Evolutionary conservation across 495 filamentous ascomycete species (phyloP).

Genomic region (Coniosporium apollinis): DNA sequence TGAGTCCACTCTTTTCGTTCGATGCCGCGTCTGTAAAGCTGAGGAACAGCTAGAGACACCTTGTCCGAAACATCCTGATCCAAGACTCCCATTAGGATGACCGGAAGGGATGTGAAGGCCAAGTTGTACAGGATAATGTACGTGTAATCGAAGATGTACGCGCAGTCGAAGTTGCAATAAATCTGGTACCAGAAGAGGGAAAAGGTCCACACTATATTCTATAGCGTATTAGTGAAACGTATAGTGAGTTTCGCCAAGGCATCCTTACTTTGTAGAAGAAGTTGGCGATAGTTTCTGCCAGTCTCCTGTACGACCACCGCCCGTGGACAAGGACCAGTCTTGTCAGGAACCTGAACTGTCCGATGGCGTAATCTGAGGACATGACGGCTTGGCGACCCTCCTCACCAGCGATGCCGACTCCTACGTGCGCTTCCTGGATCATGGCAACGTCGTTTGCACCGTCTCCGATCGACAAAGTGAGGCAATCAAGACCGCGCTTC

Average conservation of each 20-base stretch:
- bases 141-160: constrained; percentile 93
- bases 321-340: constrained; percentile 89
- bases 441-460: constrained; percentile 99
- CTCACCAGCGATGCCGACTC: constrained; percentile 93
- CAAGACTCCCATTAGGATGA: constrained; percentile 91
- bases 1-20: constrained; percentile 96
- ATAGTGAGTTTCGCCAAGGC: neutral
- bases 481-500: constrained; percentile 83
- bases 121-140: constrained; percentile 95
- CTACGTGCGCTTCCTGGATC: constrained; percentile 98
- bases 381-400: constrained; percentile 96
- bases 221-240: constrained; percentile 8
- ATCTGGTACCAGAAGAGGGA: constrained; percentile 96
- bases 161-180: constrained; percentile 86
- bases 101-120: constrained; percentile 88
- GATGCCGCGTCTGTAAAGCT: constrained; percentile 90
- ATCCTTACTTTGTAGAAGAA: constrained; percentile 88
- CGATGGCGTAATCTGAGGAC: constrained; percentile 97
- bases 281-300: constrained; percentile 90
- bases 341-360: constrained; percentile 89
- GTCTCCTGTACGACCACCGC: constrained; percentile 84
- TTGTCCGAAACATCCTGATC: constrained; percentile 94
- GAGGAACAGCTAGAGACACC: constrained; percentile 85
- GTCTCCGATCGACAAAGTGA: constrained; percentile 93
- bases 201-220: constrained; percentile 97